Evolutionary conservation across 352 stramenopile species (phyloP), one percentile per base, ranked within the genome.

Genomic region (Thalassiosira mediterranea): DNA sequence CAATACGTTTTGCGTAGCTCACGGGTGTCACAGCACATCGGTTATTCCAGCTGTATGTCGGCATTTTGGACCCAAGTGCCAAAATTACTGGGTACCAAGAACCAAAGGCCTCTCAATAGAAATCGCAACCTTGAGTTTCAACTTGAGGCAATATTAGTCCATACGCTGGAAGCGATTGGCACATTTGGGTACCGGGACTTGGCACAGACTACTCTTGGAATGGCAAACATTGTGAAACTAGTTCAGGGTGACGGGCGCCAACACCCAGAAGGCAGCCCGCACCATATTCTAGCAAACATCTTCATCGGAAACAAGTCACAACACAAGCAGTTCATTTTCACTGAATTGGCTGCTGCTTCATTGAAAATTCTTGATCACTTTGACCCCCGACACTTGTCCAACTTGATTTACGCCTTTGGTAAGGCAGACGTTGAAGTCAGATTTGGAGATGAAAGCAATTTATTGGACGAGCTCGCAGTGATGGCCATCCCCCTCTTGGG

Each of bases 191-290:
- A 17, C 47, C 44, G 56, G 29, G 31, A 65, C 26, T 3, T 65
- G 23, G 8, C 31, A 25, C 10, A 2, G 26, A 65, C 56, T 23
- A 29, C 31, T 23, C 26, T 65, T 7, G 56, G 56, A 28, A 4
- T 65, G 13, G 56, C 56, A 4, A 65, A 53, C 19, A 51, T 65
- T 29, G 56, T 65, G n/a, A 65, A 56, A 17, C 15, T 31, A 40
- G 29, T 65, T 31, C 8, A 44, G 8, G 15, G 15, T 15, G 8
- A 44, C 8, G 37, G 8, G 37, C 37, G 37, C 8, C 8, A 44
- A 15, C 37, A 15, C 37, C 8, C 8, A 8, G 15, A 15, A 15
- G 15, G 37, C 37, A 15, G 8, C 8, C 8, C 37, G 15, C 37
- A 44, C 37, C 8, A 44, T 15, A 15, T 44, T 8, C 37, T 44